These are phyloP conservation scores for Pythium aquatile DNA, from an alignment of 352 stramenopile species.

Conservation along the genomic window DNA sequence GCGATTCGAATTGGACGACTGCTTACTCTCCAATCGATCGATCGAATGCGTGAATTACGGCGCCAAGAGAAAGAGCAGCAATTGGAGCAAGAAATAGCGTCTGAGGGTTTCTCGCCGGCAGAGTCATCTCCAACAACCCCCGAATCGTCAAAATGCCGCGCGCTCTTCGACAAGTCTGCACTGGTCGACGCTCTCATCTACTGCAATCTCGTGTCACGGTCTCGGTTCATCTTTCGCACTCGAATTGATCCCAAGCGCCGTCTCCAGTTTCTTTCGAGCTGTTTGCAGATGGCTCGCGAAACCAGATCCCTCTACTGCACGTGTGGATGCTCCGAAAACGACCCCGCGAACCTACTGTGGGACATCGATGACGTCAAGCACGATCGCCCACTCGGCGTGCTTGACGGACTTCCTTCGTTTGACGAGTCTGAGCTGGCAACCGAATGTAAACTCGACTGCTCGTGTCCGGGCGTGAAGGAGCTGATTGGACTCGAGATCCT, in stretches of 20 bases:
- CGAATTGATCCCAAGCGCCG: constrained; percentile 66
- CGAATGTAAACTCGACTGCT: constrained; percentile 34
- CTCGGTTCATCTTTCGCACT: constrained; percentile 77
- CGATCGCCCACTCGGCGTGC: constrained; percentile 51
- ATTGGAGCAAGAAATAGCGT: constrained; percentile 14
- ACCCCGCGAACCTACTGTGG: constrained; percentile 59
- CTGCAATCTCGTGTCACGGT: constrained; percentile 75
- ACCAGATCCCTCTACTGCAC: constrained; percentile 65
- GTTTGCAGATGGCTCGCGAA: constrained; percentile 64
- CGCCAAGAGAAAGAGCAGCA: constrained; percentile 36
- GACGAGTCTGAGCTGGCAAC: constrained; percentile 36
- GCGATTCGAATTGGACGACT: constrained; percentile 72
- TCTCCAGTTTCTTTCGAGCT: constrained; percentile 59
- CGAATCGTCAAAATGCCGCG: constrained; percentile 1
- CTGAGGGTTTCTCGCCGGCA: not conserved
- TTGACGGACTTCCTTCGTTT: constrained; percentile 57
- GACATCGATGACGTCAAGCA: constrained; percentile 73
- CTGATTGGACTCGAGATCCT: constrained; percentile 72
- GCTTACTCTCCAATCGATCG: constrained; percentile 69
- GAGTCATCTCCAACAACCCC: constrained; percentile 5
- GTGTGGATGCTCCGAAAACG: constrained; percentile 71
- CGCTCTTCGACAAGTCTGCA: constrained; percentile 43
- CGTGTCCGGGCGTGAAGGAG: constrained; percentile 67
- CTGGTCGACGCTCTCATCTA: constrained; percentile 77
- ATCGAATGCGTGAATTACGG: constrained; percentile 60